Conservation (phyloP, 495 filamentous ascomycete genomes). For the Penicillium samsonianum region DNA sequence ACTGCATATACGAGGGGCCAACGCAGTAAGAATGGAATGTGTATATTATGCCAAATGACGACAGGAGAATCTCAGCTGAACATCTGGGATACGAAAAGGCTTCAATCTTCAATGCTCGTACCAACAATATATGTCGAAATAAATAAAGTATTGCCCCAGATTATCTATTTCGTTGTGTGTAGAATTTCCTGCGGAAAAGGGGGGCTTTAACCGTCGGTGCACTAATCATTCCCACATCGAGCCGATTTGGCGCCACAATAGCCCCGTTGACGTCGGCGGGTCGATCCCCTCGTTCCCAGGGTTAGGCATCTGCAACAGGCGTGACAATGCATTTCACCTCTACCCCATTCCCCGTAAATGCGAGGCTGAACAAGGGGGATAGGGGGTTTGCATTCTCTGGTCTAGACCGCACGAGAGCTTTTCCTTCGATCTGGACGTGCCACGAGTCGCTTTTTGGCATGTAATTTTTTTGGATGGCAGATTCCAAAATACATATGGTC, state of each 20-base stretch:
- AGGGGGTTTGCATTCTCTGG: neutral
- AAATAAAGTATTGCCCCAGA: neutral
- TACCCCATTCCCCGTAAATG: constrained; percentile 1
- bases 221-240: constrained; percentile 6
- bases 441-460: neutral
- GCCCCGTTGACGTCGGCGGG: constrained; percentile 16
- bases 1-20: neutral
- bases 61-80: neutral
- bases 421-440: neutral
- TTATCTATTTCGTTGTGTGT: neutral
- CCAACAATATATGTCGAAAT: too few relatives aligned
- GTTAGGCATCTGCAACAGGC: constrained; percentile 7
- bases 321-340: constrained; percentile 5
- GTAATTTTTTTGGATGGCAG: neutral
- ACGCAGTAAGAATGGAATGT: neutral
- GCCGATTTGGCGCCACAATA: constrained; percentile 14
- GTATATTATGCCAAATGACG: constrained; percentile 1
- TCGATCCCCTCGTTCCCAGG: constrained; percentile 14
- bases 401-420: constrained; percentile 6
- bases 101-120: too few relatives aligned
- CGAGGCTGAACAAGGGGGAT: constrained; percentile 5
- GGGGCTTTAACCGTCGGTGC: neutral
- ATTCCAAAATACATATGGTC: neutral
- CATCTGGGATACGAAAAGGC: too few relatives aligned
- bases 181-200: neutral